Conservation (phyloP, 345 rosid genomes). For the Alliaria petiolata region DNA sequence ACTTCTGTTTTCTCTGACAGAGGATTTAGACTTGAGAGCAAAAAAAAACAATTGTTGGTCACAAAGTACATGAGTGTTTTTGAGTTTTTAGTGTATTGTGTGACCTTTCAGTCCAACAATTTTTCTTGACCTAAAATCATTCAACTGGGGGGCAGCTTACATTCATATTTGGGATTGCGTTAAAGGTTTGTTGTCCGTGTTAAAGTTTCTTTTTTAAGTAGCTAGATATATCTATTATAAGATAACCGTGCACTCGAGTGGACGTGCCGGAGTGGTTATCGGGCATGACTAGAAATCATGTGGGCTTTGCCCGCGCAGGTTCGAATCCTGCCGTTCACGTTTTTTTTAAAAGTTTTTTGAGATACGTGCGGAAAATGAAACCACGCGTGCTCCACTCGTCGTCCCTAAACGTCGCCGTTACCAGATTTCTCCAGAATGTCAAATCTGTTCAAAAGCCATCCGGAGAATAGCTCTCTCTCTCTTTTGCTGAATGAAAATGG, state of each 20-base stretch:
- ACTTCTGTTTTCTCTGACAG: neutral
- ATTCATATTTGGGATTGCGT: no score
- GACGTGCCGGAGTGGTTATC: constrained; percentile 48
- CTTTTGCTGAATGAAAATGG: constrained; percentile 28
- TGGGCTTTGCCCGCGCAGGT: constrained; percentile 93
- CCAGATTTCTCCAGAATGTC: neutral
- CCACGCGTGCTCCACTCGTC: neutral
- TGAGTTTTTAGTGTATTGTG: neutral
- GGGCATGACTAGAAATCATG: constrained; percentile 94
- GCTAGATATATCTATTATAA: no score
- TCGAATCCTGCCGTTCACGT: constrained; percentile 61
- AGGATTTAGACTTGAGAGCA: neutral
- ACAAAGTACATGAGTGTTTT: neutral
- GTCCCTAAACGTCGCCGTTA: constrained; percentile 18
- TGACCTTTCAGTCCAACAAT: neutral
- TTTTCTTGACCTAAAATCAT: neutral
- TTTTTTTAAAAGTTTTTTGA: neutral
- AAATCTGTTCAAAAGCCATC: neutral
- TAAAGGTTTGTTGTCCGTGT: neutral
- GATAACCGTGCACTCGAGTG: neutral
- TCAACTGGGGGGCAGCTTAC: no score
- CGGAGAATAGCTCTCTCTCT: neutral
- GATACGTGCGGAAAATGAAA: neutral
- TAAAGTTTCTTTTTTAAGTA: neutral
- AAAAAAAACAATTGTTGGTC: neutral